Percentiles rank a stretch among this genome's conserved stretches.
phyloP scores from a whole-genome alignment of 2,329 filamentous ascomycete genomes.

The Diaporthe batatas region DNA sequence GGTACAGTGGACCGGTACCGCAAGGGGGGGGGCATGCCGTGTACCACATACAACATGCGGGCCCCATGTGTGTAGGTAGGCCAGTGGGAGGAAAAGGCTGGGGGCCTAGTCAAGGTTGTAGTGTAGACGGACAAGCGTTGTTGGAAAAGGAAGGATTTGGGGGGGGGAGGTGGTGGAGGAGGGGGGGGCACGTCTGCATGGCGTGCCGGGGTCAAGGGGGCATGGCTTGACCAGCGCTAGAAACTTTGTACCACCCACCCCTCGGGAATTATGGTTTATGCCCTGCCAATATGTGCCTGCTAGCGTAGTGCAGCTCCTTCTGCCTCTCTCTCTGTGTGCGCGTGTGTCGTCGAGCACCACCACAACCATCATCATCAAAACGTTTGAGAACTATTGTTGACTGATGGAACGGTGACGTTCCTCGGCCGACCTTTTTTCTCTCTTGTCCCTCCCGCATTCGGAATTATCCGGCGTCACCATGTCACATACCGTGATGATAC shows the following conservation, averaged over 20 bases:
- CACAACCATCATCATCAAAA: not conserved
- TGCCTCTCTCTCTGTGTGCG: too few relatives aligned
- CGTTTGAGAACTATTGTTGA: not conserved
- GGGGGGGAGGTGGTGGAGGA: not conserved
- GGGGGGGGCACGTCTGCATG: slow-evolving; percentile 26
- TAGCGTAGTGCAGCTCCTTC: not conserved
- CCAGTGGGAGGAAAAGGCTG: not conserved
- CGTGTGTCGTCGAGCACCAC: not conserved
- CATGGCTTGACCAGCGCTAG: slow-evolving; percentile 27
- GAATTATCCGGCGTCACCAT: not conserved
- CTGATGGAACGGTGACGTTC: not conserved
- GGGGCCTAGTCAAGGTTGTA: not conserved
- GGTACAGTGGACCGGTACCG: slow-evolving; percentile 14
- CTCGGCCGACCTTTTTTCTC: too few relatives aligned
- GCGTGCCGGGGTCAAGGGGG: slow-evolving; percentile 22
- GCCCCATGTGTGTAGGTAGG: not conserved
- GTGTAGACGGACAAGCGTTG: not conserved
- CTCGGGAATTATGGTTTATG: slow-evolving; percentile 40
- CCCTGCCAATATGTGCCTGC: slow-evolving; percentile 7
- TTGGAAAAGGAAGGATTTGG: not conserved
- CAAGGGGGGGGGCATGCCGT: not conserved
- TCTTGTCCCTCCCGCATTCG: not conserved
- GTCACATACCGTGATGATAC: not conserved
- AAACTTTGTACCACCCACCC: slow-evolving; percentile 42
- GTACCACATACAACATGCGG: slow-evolving; percentile 15